Evolutionary conservation across 768 basidiomycete species (phyloP).

Genomic region (Sistotremastrum niveocremeum): DNA sequence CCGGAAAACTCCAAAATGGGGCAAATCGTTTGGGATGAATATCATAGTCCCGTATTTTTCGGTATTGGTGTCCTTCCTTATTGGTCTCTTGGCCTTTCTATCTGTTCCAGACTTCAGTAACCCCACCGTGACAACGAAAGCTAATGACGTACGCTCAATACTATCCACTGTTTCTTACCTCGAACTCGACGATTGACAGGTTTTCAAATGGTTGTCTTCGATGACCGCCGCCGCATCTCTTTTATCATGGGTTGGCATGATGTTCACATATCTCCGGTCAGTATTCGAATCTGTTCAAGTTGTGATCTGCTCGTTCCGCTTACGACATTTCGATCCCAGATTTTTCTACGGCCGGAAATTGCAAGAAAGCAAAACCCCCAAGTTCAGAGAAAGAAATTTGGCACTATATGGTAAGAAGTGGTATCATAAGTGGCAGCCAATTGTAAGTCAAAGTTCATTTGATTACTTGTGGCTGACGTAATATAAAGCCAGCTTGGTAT

Average conservation of each 20-base stretch:
- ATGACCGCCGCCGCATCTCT: conserved; percentile 2
- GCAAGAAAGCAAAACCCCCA: too few species aligned
- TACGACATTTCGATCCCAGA: too few species aligned
- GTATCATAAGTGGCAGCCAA: too few species aligned
- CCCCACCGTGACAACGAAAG: neutral
- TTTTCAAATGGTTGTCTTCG: conserved; percentile 3
- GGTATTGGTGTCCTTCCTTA: too few species aligned
- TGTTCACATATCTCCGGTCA: conserved; percentile 5
- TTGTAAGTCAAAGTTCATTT: too few species aligned
- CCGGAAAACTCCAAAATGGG: neutral
- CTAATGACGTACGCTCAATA: neutral
- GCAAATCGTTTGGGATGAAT: too few species aligned
- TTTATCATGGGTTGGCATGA: conserved; percentile 1
- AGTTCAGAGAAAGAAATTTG: too few species aligned
- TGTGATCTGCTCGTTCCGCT: neutral
- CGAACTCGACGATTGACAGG: neutral
- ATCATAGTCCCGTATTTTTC: too few species aligned
- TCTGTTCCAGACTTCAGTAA: neutral
- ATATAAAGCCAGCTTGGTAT: conserved; percentile 1
- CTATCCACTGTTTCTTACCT: neutral
- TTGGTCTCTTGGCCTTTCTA: neutral
- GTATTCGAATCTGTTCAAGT: neutral
- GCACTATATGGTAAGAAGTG: too few species aligned
- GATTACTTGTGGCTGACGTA: too few species aligned
- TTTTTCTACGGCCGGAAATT: too few species aligned